These are phyloP conservation scores for Mortierella antarctica DNA, from an alignment of 192 early-diverging fungal genomes.

Conservation along the genomic window DNA sequence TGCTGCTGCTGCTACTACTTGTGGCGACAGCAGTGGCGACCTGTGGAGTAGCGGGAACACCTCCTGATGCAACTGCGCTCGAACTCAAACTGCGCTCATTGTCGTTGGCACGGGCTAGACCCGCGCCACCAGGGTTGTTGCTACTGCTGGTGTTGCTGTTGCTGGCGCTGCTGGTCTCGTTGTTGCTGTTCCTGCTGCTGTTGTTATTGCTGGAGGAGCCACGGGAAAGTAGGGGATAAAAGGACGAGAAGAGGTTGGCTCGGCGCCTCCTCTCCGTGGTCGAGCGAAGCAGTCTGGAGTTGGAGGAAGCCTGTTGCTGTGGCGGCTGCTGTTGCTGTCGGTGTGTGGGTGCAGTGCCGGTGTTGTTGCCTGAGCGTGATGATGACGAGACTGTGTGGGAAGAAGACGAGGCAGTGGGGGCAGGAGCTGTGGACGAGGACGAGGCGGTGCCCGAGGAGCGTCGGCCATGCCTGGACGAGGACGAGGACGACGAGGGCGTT, in stretches of 20 bases:
- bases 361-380: background rate
- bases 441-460: background rate
- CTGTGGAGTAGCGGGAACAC: too few relatives aligned
- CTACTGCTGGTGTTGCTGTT: background rate
- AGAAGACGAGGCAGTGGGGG: background rate
- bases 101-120: too few relatives aligned
- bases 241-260: slow-evolving; percentile 42
- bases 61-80: too few relatives aligned
- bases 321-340: slow-evolving; percentile 8
- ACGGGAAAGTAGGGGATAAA: slow-evolving; percentile 44
- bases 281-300: slow-evolving; percentile 41
- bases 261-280: slow-evolving; percentile 35
- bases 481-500: slow-evolving; percentile 7
- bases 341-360: background rate
- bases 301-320: slow-evolving; percentile 8
- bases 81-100: too few relatives aligned
- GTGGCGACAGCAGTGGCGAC: too few relatives aligned
- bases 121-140: background rate
- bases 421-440: background rate
- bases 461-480: slow-evolving; percentile 21
- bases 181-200: background rate
- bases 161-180: background rate
- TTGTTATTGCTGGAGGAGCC: slow-evolving; percentile 12
- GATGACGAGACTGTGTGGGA: background rate
- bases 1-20: background rate